These are phyloP conservation scores for Saturnispora quitensis DNA, from an alignment of 805 yeast genomes.

Conservation along the genomic window DNA sequence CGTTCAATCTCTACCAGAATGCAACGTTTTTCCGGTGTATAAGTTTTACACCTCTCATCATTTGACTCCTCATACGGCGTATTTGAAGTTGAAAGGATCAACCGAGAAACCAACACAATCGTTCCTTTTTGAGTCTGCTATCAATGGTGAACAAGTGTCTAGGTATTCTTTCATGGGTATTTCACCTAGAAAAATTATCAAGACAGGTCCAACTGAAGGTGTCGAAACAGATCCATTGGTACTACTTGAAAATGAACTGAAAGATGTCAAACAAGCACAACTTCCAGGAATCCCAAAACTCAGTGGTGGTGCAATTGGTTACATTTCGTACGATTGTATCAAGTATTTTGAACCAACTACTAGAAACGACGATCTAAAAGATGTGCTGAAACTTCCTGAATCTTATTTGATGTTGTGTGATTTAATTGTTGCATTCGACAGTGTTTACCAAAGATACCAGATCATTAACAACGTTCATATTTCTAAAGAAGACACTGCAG, in stretches of 20 bases:
- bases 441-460: slow-evolving; percentile 89
- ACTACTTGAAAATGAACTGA: slow-evolving; percentile 66
- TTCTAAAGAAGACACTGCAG: slow-evolving; percentile 23
- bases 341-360: slow-evolving; percentile 95
- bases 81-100: slow-evolving; percentile 70
- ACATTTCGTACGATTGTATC: slow-evolving; percentile 92
- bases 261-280: slow-evolving; percentile 54
- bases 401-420: slow-evolving; percentile 88
- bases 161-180: slow-evolving; percentile 88
- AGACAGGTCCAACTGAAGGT: slow-evolving; percentile 64
- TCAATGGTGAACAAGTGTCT: slow-evolving; percentile 80
- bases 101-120: slow-evolving; percentile 48
- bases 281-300: slow-evolving; percentile 75
- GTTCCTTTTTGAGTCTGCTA: slow-evolving; percentile 82
- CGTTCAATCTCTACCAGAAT: slow-evolving; percentile 29
- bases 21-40: slow-evolving; percentile 74
- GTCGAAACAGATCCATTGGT: slow-evolving; percentile 72
- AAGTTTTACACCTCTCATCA: slow-evolving; percentile 66
- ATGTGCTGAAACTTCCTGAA: slow-evolving; percentile 81
- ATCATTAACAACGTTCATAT: slow-evolving; percentile 71
- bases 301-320: slow-evolving; percentile 96
- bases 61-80: slow-evolving; percentile 84
- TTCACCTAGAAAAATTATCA: slow-evolving; percentile 71
- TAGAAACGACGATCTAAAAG: slow-evolving; percentile 57
- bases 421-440: slow-evolving; percentile 83